These are phyloP conservation scores for Wilcoxina mikolae DNA, from an alignment of 495 filamentous ascomycete species.

Conservation along the genomic window DNA sequence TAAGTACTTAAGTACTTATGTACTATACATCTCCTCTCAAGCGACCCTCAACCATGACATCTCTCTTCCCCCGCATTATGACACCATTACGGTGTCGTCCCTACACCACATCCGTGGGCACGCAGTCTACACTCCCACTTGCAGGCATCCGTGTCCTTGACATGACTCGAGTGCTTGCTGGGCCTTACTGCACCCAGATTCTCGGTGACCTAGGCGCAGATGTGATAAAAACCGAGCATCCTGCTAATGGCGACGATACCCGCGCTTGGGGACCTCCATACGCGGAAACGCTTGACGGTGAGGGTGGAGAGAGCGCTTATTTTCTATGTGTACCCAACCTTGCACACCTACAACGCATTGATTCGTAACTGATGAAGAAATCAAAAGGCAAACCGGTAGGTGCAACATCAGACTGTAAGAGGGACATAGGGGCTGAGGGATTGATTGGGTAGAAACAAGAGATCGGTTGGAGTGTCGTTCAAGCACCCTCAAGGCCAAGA, in stretches of 20 bases:
- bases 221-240: conserved; percentile 94
- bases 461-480: conserved; percentile 82
- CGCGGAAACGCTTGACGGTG: conserved; percentile 61
- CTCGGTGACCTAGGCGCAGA: conserved; percentile 91
- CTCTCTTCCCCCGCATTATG: no score
- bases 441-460: conserved; percentile 59
- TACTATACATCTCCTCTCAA: no score
- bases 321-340: conserved; percentile 77
- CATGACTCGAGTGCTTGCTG: conserved; percentile 91
- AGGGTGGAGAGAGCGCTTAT: conserved; percentile 86
- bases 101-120: no score
- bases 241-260: conserved; percentile 80
- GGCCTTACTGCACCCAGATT: conserved; percentile 92
- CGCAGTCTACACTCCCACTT: not conserved
- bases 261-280: conserved; percentile 94
- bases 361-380: not conserved
- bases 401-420: not conserved
- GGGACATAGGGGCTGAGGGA: not conserved
- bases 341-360: conserved; percentile 10
- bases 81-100: no score
- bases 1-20: no score
- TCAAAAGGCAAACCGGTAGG: conserved; percentile 19
- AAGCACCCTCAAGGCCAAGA: conserved; percentile 66
- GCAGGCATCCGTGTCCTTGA: conserved; percentile 48
- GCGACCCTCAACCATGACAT: no score